phyloP scores from a whole-genome alignment of 1,139 yeast genomes.

The Geotrichum reessii region DNA sequence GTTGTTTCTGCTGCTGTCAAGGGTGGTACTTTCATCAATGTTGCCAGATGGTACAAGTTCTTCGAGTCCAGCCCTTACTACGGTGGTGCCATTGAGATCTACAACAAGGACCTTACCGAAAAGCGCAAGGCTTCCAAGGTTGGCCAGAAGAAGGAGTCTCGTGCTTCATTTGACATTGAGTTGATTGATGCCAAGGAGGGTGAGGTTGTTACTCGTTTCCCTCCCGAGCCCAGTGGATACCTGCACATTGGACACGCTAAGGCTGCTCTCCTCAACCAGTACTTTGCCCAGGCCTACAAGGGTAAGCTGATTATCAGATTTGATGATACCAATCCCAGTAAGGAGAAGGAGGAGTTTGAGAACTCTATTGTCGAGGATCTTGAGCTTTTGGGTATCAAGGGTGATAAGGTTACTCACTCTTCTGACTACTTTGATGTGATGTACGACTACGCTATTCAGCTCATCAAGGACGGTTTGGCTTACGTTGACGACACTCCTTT shows the following conservation, averaged over 20 bases:
- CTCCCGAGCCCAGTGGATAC: constrained; percentile 90
- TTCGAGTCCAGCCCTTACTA: constrained; percentile 62
- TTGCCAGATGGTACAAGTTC: constrained; percentile 89
- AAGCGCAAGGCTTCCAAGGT: constrained; percentile 63
- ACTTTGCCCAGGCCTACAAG: constrained; percentile 87
- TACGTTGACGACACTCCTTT: constrained; percentile 94
- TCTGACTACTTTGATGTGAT: constrained; percentile 87
- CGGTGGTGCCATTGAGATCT: constrained; percentile 62
- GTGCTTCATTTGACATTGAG: constrained; percentile 87
- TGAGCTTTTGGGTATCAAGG: constrained; percentile 81
- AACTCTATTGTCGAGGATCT: constrained; percentile 89
- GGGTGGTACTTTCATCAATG: constrained; percentile 73
- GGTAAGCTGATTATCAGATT: constrained; percentile 93
- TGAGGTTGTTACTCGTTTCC: constrained; percentile 94
- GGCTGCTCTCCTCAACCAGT: constrained; percentile 92
- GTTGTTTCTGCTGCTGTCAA: constrained; percentile 87
- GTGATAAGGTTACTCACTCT: constrained; percentile 79
- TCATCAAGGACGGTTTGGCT: constrained; percentile 93
- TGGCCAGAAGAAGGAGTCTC: constrained; percentile 46
- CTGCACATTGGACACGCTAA: constrained; percentile 96
- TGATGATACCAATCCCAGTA: constrained; percentile 95
- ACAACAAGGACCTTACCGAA: constrained; percentile 65
- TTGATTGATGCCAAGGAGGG: constrained; percentile 87
- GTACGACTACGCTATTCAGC: constrained; percentile 75
- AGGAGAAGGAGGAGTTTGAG: constrained; percentile 88